A percentile compares a stretch with the other conserved stretches of the same genome.
These are phyloP conservation scores for Stipa capillata DNA, from an alignment of 176 grass and related monocot species.

Conservation along the genomic window DNA sequence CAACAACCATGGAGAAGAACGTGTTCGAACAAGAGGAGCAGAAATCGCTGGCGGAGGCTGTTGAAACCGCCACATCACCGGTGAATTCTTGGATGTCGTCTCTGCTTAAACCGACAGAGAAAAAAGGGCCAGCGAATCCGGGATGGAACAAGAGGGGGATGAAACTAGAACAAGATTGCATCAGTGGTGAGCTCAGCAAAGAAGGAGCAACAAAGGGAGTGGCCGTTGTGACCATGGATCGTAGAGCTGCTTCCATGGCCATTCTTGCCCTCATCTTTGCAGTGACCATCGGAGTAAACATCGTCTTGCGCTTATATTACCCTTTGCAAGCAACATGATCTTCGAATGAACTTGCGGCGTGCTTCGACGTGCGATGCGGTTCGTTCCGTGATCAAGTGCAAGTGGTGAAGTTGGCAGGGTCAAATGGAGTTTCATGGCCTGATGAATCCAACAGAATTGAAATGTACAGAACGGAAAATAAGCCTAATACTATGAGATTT, in stretches of 20 bases:
- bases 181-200: background rate
- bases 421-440: background rate
- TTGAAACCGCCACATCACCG: background rate
- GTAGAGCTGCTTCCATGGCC: background rate
- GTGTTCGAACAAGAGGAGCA: slow-evolving; percentile 6
- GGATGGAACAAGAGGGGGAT: slow-evolving; percentile 15
- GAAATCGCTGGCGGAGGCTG: background rate
- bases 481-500: background rate
- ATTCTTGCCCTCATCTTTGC: slow-evolving; percentile 30
- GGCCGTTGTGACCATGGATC: background rate
- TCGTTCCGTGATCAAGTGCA: background rate
- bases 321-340: slow-evolving; percentile 5
- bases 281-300: slow-evolving; percentile 7
- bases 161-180: slow-evolving; percentile 24
- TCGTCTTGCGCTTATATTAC: background rate
- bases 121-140: background rate
- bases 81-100: background rate
- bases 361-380: background rate
- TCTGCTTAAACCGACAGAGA: background rate
- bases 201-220: background rate
- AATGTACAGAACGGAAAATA: background rate
- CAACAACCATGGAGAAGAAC: background rate
- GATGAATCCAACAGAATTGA: background rate
- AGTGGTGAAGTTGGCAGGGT: background rate
- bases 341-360: background rate